Percentiles rank a stretch among this genome's conserved stretches.
Conservation (phyloP, 495 filamentous ascomycete genomes). For the Pseudotulostoma volvatum region DNA sequence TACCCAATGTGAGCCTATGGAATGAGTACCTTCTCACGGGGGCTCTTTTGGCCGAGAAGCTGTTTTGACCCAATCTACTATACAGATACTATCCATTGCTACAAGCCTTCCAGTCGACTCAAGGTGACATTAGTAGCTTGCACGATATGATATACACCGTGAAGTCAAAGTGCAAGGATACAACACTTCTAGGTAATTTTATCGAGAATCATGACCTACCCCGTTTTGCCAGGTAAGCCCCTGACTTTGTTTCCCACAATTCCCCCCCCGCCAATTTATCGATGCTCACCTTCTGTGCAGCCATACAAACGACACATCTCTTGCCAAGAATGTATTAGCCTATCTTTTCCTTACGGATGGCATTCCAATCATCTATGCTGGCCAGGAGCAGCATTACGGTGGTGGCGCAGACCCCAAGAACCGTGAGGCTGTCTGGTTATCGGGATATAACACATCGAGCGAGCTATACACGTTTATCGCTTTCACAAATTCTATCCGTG, state of each 20-base stretch:
- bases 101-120: constrained; percentile 35
- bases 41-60: neutral
- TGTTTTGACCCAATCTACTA: constrained; percentile 7
- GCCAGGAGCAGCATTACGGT: constrained; percentile 50
- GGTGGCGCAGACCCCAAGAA: constrained; percentile 43
- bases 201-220: constrained; percentile 51
- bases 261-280: neutral
- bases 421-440: constrained; percentile 54
- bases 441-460: constrained; percentile 35
- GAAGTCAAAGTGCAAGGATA: constrained; percentile 32
- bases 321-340: constrained; percentile 48
- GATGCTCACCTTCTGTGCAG: constrained; percentile 2
- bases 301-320: constrained; percentile 15
- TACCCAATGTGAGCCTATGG: constrained; percentile 35
- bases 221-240: constrained; percentile 36
- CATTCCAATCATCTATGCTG: constrained; percentile 39
- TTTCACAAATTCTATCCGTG: constrained; percentile 43
- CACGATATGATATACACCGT: constrained; percentile 30
- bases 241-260: constrained; percentile 20
- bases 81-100: constrained; percentile 33
- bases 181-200: constrained; percentile 45
- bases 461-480: constrained; percentile 49
- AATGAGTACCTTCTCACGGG: too few relatives aligned
- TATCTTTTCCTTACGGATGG: constrained; percentile 48
- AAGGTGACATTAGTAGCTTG: constrained; percentile 31